phyloP scores from a whole-genome alignment of 371 early-diverging fungal species.

The Apophysomyces ossiformis region DNA sequence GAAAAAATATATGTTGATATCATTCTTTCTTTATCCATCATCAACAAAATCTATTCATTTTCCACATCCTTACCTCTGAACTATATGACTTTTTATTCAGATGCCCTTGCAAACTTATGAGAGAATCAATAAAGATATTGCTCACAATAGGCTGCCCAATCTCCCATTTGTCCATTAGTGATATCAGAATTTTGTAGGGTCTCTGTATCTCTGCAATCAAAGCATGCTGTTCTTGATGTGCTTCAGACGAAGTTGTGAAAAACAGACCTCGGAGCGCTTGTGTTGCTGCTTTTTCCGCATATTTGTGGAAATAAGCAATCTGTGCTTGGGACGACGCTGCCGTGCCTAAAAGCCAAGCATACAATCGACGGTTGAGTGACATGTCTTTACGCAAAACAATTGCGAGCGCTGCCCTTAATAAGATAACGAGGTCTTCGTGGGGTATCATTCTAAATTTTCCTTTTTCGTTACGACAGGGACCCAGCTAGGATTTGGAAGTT shows the following conservation, averaged over 20 bases:
- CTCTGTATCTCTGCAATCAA: slow-evolving; percentile 63
- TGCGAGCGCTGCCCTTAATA: slow-evolving; percentile 73
- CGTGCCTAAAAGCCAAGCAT: slow-evolving; percentile 83
- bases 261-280: slow-evolving; percentile 63
- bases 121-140: slow-evolving; percentile 71
- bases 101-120: slow-evolving; percentile 66
- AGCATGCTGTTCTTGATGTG: slow-evolving; percentile 18
- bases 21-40: too few species aligned
- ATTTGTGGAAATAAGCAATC: slow-evolving; percentile 37
- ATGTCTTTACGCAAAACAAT: slow-evolving; percentile 92
- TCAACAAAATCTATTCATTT: not conserved
- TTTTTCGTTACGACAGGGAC: not conserved
- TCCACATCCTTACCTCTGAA: slow-evolving; percentile 44
- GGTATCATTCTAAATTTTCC: slow-evolving; percentile 55
- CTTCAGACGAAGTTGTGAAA: slow-evolving; percentile 26
- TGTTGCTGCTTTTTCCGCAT: slow-evolving; percentile 45
- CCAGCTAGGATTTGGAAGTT: not conserved
- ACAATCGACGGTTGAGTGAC: slow-evolving; percentile 91
- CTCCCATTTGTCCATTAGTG: slow-evolving; percentile 86
- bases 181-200: slow-evolving; percentile 82
- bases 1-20: not conserved
- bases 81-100: slow-evolving; percentile 38
- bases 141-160: slow-evolving; percentile 81
- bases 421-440: slow-evolving; percentile 63
- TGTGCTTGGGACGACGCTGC: slow-evolving; percentile 39